Evolutionary conservation across 1,284 basidiomycete genomes (phyloP).

Genomic region (Peniophora sp.): DNA sequence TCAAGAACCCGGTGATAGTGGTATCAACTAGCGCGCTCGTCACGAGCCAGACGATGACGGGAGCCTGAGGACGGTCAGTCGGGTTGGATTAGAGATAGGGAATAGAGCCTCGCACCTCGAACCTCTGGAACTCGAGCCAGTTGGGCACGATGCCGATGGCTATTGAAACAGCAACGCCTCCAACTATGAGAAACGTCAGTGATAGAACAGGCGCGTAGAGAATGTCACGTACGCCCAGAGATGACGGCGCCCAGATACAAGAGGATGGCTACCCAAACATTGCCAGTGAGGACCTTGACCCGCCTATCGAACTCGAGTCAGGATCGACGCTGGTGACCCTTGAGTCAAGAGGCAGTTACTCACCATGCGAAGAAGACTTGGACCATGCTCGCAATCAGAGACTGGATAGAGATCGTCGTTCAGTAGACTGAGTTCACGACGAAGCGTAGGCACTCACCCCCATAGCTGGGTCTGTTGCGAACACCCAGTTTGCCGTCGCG

Average conservation of each 20-base stretch:
- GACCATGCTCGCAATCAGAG: conserved; percentile 30
- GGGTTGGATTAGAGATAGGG: too few relatives aligned
- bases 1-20: conserved; percentile 7
- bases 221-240: conserved; percentile 20
- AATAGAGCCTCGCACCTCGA: conserved; percentile 4
- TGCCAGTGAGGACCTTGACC: conserved; percentile 28
- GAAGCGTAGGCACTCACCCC: conserved; percentile 17
- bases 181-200: conserved; percentile 10
- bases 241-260: conserved; percentile 19
- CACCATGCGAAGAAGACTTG: conserved; percentile 37
- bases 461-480: conserved; percentile 22
- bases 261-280: conserved; percentile 16
- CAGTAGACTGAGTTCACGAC: conserved; percentile 2
- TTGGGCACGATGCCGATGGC: conserved; percentile 8
- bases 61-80: conserved; percentile 1
- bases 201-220: neutral
- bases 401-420: conserved; percentile 15
- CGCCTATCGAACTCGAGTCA: too few relatives aligned
- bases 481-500: conserved; percentile 21
- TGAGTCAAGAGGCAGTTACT: too few relatives aligned
- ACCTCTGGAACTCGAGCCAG: conserved; percentile 9
- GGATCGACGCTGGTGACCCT: too few relatives aligned
- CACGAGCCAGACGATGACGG: conserved; percentile 12
- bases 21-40: conserved; percentile 10
- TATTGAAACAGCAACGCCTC: conserved; percentile 12